These are phyloP conservation scores for Candida nonsorbophila DNA, from an alignment of 805 yeast species.

Conservation along the genomic window DNA sequence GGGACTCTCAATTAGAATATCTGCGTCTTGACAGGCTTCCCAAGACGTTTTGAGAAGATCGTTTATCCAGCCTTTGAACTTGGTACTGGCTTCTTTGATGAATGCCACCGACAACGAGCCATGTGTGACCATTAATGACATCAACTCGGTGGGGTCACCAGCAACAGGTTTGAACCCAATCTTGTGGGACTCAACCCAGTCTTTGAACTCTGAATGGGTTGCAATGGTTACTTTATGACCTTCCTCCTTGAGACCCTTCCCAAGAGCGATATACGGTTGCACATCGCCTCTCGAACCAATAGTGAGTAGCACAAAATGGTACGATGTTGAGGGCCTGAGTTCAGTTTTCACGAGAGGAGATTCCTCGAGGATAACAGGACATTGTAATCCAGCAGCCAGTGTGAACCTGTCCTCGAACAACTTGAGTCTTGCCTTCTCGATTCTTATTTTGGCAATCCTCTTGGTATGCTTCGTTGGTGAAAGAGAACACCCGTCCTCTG, in stretches of 20 bases:
- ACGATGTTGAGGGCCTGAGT: constrained; percentile 49
- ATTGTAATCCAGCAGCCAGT: constrained; percentile 54
- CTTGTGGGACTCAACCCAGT: constrained; percentile 66
- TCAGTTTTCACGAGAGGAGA: constrained; percentile 50
- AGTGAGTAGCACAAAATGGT: constrained; percentile 66
- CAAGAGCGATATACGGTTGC: constrained; percentile 92
- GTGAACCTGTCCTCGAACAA: constrained; percentile 64
- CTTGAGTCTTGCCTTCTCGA: constrained; percentile 55
- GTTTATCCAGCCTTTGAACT: constrained; percentile 78
- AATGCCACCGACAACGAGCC: constrained; percentile 82
- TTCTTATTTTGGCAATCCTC: constrained; percentile 17
- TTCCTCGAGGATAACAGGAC: constrained; percentile 67
- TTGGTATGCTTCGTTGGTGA: constrained; percentile 7
- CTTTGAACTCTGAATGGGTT: constrained; percentile 76
- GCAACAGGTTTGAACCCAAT: constrained; percentile 72
- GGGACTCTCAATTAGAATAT: constrained; percentile 89
- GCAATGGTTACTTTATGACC: constrained; percentile 85
- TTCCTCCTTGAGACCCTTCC: constrained; percentile 67
- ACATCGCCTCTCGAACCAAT: constrained; percentile 97
- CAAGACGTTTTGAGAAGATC: constrained; percentile 71
- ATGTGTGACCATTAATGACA: constrained; percentile 89
- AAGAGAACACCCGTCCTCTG: constrained; percentile 2
- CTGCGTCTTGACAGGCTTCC: constrained; percentile 81
- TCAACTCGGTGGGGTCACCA: constrained; percentile 88
- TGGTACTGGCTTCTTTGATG: constrained; percentile 73